Conservation (phyloP, 73 alveolate species). For the Stentor coeruleus region DNA sequence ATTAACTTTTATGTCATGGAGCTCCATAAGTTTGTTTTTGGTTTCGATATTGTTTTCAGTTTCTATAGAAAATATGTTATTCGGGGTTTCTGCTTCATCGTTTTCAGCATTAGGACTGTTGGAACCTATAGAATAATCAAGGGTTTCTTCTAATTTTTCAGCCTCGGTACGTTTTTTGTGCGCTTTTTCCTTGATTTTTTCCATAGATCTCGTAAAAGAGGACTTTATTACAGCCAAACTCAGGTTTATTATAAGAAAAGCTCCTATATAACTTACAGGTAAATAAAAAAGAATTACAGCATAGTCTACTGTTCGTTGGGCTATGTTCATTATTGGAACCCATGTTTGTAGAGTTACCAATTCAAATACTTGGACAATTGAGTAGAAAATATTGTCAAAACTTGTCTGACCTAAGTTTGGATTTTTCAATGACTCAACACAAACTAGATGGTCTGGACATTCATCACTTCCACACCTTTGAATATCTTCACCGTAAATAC, state of each 20-base stretch:
- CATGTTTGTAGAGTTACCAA: constrained; percentile 87
- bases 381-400: constrained; percentile 47
- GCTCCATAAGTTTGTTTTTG: too few relatives aligned
- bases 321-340: constrained; percentile 58
- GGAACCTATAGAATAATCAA: too few relatives aligned
- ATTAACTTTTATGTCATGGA: too few relatives aligned
- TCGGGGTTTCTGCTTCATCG: too few relatives aligned
- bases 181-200: too few relatives aligned
- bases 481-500: constrained; percentile 31
- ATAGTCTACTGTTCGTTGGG: constrained; percentile 54
- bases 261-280: constrained; percentile 73
- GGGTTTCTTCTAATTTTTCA: too few relatives aligned
- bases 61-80: too few relatives aligned
- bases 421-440: constrained; percentile 34
- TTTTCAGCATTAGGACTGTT: too few relatives aligned
- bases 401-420: constrained; percentile 35
- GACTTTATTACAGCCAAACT: constrained; percentile 78
- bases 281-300: constrained; percentile 56
- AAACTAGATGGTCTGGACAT: constrained; percentile 31
- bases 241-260: constrained; percentile 81
- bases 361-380: constrained; percentile 64
- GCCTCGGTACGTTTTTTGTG: too few relatives aligned
- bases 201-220: constrained; percentile 16
- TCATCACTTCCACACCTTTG: constrained; percentile 48
- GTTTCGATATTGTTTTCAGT: too few relatives aligned